Evolutionary conservation across 768 basidiomycete species (phyloP).

Genomic region (Amanita rubescens): DNA sequence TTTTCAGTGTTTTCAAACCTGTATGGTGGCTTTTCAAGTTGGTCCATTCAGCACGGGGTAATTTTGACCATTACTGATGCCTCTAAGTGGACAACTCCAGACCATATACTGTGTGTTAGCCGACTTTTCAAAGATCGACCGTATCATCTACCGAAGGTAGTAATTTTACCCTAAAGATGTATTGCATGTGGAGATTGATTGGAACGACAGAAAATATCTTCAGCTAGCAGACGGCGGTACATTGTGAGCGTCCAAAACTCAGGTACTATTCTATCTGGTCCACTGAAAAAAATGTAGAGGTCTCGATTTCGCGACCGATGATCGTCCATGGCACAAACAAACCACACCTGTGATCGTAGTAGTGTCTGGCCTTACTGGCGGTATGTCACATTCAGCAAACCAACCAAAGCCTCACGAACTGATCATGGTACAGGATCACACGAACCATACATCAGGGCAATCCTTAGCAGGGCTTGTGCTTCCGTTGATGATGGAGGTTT

Average conservation of each 20-base stretch:
- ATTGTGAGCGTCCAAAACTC: slow-evolving; percentile 32
- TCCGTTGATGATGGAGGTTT: slow-evolving; percentile 72
- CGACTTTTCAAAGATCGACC: slow-evolving; percentile 51
- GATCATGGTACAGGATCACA: slow-evolving; percentile 56
- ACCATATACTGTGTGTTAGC: slow-evolving; percentile 54
- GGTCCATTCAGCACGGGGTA: slow-evolving; percentile 11
- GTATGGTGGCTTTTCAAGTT: slow-evolving; percentile 46
- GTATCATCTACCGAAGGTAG: slow-evolving; percentile 49
- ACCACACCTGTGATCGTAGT: slow-evolving; percentile 51
- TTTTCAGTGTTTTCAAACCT: slow-evolving; percentile 36
- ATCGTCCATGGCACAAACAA: slow-evolving; percentile 27
- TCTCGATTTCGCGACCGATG: slow-evolving; percentile 55
- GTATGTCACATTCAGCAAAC: slow-evolving; percentile 15
- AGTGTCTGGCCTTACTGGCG: slow-evolving; percentile 49
- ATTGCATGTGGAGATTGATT: neutral
- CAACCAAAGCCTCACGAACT: neutral
- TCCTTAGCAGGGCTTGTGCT: slow-evolving; percentile 66
- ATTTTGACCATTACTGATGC: neutral
- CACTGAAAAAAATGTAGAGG: slow-evolving; percentile 31
- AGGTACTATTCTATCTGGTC: neutral
- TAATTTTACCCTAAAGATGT: neutral
- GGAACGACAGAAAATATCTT: slow-evolving; percentile 34
- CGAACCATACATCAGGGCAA: slow-evolving; percentile 83
- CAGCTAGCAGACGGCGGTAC: slow-evolving; percentile 61
- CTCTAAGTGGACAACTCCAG: slow-evolving; percentile 52